Percentiles rank a stretch among this genome's conserved stretches.
Conservation (phyloP, 768 basidiomycete species). For the Termitomyces sp. region DNA sequence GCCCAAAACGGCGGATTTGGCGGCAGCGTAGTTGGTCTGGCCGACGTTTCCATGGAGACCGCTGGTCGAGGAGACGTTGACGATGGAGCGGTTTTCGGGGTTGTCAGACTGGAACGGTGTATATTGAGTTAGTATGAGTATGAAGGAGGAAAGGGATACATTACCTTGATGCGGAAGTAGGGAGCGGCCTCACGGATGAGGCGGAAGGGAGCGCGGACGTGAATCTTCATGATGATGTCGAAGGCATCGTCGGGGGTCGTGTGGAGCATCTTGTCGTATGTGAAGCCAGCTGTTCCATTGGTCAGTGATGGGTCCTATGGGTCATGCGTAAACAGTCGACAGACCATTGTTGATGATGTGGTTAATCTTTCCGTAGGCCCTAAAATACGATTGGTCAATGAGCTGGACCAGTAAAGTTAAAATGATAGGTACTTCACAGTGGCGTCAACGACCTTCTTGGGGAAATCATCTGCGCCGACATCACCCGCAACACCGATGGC, state of each 20-base stretch:
- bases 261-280: constrained; percentile 84
- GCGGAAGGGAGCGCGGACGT: constrained; percentile 82
- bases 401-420: background rate
- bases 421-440: constrained; percentile 59
- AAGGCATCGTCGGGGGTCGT: constrained; percentile 80
- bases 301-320: background rate
- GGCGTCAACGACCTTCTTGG: constrained; percentile 68
- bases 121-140: background rate
- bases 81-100: constrained; percentile 65
- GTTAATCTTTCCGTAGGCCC: constrained; percentile 80
- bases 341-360: constrained; percentile 80
- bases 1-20: constrained; percentile 73
- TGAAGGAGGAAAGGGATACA: background rate
- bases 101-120: constrained; percentile 35
- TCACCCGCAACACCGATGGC: constrained; percentile 74
- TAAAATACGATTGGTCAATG: constrained; percentile 18
- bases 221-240: constrained; percentile 78
- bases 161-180: constrained; percentile 71
- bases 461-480: constrained; percentile 79
- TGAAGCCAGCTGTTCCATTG: constrained; percentile 53
- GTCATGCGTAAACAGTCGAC: constrained; percentile 7
- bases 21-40: constrained; percentile 78
- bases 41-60: constrained; percentile 87
- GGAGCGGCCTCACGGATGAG: constrained; percentile 81
- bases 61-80: constrained; percentile 79